A percentile compares a stretch with the other conserved stretches of the same genome.
Evolutionary conservation across 2,329 filamentous ascomycete species (phyloP).

Genomic region (Purpureocillium lavendulum): DNA sequence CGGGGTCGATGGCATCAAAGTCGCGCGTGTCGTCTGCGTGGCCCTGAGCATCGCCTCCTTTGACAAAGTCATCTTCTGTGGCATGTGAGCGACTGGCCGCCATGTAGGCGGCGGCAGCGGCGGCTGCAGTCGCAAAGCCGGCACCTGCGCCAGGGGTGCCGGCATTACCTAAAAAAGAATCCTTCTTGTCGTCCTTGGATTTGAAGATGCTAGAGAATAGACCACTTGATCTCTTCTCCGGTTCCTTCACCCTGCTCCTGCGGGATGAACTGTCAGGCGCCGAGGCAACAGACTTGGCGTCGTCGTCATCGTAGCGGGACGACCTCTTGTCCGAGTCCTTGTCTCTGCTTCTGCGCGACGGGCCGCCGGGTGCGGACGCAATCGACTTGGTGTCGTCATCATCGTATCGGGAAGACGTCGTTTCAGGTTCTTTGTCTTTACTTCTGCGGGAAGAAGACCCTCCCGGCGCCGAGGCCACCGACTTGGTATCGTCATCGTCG

Average conservation of each 20-base stretch:
- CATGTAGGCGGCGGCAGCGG: constrained; percentile 28
- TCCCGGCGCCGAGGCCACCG: constrained; percentile 19
- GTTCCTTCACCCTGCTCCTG: constrained; percentile 29
- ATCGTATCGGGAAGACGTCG: constrained; percentile 24
- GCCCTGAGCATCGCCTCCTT: constrained; percentile 22
- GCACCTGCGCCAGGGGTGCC: constrained; percentile 62
- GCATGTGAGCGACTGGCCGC: constrained; percentile 30
- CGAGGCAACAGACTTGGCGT: constrained; percentile 16
- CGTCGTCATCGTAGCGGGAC: constrained; percentile 30
- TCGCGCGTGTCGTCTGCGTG: constrained; percentile 13
- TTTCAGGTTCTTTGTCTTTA: constrained; percentile 4
- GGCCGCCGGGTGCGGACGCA: constrained; percentile 23
- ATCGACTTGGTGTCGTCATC: constrained; percentile 29
- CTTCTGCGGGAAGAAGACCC: constrained; percentile 4
- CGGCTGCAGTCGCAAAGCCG: constrained; percentile 48
- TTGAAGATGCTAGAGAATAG: constrained; percentile 43
- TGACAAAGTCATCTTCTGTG: constrained; percentile 32
- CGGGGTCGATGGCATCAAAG: constrained; percentile 41
- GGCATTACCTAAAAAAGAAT: constrained; percentile 68
- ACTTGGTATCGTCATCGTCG: constrained; percentile 39
- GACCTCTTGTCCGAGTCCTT: constrained; percentile 11
- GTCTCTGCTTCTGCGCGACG: constrained; percentile 3
- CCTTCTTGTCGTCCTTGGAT: constrained; percentile 31
- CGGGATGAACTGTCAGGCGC: constrained; percentile 18
- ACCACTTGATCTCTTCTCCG: constrained; percentile 30